These are phyloP conservation scores for Ephemerocybe angulata DNA, from an alignment of 768 basidiomycete genomes.

Conservation along the genomic window DNA sequence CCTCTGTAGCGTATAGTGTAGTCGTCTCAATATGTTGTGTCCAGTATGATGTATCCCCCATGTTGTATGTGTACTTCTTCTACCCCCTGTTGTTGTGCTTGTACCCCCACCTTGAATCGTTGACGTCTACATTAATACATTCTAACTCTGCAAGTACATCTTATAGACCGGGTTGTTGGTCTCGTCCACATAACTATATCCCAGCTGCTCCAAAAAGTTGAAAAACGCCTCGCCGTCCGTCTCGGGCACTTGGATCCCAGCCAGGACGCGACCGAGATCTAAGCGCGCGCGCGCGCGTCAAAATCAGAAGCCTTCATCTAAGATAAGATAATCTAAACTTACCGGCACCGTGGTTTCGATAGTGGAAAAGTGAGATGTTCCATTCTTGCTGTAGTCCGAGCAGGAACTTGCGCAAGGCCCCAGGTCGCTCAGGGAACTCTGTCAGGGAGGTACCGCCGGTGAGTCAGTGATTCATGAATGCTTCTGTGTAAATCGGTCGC, in stretches of 20 bases:
- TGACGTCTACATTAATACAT: not conserved
- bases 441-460: not conserved
- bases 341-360: slow-evolving; percentile 97
- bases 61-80: not conserved
- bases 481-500: slow-evolving; percentile 26
- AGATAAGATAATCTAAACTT: not conserved
- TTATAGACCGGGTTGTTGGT: slow-evolving; percentile 85
- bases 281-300: not conserved
- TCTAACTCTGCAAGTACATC: slow-evolving; percentile 52
- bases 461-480: not conserved
- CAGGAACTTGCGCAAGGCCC: slow-evolving; percentile 87
- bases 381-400: slow-evolving; percentile 76
- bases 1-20: not conserved
- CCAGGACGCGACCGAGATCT: slow-evolving; percentile 92
- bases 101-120: not conserved
- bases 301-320: not conserved
- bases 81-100: not conserved
- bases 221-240: slow-evolving; percentile 65
- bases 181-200: slow-evolving; percentile 90
- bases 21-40: not conserved
- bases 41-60: not conserved
- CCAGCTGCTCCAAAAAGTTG: slow-evolving; percentile 70
- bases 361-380: slow-evolving; percentile 98
- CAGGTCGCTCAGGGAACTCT: slow-evolving; percentile 97
- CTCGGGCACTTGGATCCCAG: slow-evolving; percentile 88